Evolutionary conservation across 441 rosid species (phyloP), one percentile per base, ranked within the genome.

Genomic region (Arabidopsis hybrid): DNA sequence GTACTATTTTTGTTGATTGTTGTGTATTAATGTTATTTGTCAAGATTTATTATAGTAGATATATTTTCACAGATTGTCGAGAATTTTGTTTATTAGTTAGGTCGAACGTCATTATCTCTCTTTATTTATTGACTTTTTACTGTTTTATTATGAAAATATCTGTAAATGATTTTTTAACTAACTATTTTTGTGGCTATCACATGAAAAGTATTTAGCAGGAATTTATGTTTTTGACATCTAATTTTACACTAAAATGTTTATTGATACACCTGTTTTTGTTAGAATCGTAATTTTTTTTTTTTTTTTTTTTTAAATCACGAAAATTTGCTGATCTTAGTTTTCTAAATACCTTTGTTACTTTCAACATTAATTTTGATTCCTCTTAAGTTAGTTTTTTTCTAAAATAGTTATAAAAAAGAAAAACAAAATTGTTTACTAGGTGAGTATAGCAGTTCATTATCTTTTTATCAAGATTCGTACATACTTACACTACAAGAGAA

Each of bases 71-170:
- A 29, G 8, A 7, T 47, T 65, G 59, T 56, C 71, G 57, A 73
- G 14, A 26, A 11, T 39, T 65, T 58, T 56, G 14, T 74, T 39
- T 50, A 59, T 17, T 50, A 40, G 67, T 74, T 58, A 50, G 67
- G 62, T 74, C 47, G 36, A 50, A 66, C n/a, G 61, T 67, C 67
- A 29, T n/a, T 59, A 35, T 66, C 71, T 39, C 2, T 58, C 1
- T 49, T 58, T 55, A 67, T 40, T 52, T 40, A 1, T 67, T 59
- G 67, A 39, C 18, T 50, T 66, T 39, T 74, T 49, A 50, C 8
- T 49, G 21, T 8, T 31, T 10, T 29, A 32, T 36, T 14, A 35
- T 5, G 7, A 17, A 52, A 66, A 49, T 57, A 50, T 67, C 45
- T 59, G 14, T 0, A 40, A 29, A 29, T 71, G 29, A 26, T 26